Conservation (phyloP, 2,329 filamentous ascomycete species). For the Dactylellina parvicollis region DNA sequence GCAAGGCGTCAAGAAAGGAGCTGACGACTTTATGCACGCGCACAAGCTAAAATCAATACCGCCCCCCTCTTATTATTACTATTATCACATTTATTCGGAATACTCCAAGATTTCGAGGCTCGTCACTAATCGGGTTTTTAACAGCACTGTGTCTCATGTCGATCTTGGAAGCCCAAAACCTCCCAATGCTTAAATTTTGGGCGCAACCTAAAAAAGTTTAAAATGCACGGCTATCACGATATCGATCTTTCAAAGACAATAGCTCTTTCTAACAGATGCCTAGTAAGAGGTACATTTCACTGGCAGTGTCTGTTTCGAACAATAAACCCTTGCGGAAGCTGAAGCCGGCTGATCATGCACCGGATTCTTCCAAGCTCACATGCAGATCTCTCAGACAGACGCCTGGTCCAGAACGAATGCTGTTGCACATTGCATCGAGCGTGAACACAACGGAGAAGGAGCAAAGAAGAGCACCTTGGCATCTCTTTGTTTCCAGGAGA, state of each 20-base stretch:
- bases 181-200: too few species aligned
- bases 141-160: too few species aligned
- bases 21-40: constrained; percentile 24
- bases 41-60: constrained; percentile 23
- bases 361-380: constrained; percentile 22
- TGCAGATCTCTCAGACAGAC: constrained; percentile 32
- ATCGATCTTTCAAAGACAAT: not conserved
- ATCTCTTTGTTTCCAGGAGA: too few species aligned
- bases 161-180: too few species aligned
- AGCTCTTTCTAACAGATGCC: constrained; percentile 16
- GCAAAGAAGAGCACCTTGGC: too few species aligned
- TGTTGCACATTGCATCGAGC: constrained; percentile 1
- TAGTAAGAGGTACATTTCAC: not conserved
- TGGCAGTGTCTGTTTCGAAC: not conserved
- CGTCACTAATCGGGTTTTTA: too few species aligned
- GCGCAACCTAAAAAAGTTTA: not conserved
- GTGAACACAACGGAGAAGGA: too few species aligned
- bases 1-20: constrained; percentile 25
- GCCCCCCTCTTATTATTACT: constrained; percentile 6
- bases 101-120: constrained; percentile 6
- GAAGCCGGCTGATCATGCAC: constrained; percentile 50
- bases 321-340: constrained; percentile 29
- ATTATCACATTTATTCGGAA: not conserved
- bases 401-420: constrained; percentile 21
- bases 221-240: not conserved